Evolutionary conservation across 139 green algal genomes (phyloP).

Genomic region (Bryopsis sp.): DNA sequence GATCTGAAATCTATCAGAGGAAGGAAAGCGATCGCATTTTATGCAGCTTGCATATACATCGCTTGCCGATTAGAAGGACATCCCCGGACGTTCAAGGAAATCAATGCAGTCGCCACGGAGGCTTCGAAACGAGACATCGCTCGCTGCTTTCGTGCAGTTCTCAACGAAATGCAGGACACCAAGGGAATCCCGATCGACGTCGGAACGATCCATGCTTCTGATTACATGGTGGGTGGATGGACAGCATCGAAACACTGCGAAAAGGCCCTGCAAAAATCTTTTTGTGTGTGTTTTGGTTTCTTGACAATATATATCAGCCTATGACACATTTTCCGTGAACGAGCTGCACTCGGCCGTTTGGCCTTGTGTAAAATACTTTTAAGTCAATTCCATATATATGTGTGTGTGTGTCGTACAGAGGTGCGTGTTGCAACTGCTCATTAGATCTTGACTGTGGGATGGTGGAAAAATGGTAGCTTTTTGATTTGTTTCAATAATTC

Average conservation of each 20-base stretch:
- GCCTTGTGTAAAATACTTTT: too few relatives aligned
- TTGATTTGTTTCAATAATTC: too few relatives aligned
- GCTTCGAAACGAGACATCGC: slow-evolving; percentile 68
- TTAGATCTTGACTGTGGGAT: too few relatives aligned
- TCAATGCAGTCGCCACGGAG: slow-evolving; percentile 49
- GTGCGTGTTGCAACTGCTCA: too few relatives aligned
- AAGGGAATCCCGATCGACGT: slow-evolving; percentile 25
- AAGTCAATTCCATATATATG: too few relatives aligned
- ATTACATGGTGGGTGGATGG: slow-evolving; percentile 27
- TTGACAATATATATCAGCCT: too few relatives aligned
- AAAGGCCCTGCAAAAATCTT: not conserved
- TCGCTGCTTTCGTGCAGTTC: slow-evolving; percentile 51
- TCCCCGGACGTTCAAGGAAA: slow-evolving; percentile 85
- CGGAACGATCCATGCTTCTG: slow-evolving; percentile 22
- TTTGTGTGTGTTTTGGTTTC: too few relatives aligned
- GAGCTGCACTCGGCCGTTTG: too few relatives aligned
- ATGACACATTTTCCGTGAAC: too few relatives aligned
- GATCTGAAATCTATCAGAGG: slow-evolving; percentile 48
- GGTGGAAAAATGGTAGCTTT: too few relatives aligned
- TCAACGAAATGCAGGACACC: slow-evolving; percentile 28
- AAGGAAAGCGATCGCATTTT: slow-evolving; percentile 51
- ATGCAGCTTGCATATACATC: slow-evolving; percentile 76
- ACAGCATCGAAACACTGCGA: not conserved
- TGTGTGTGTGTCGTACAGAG: too few relatives aligned
- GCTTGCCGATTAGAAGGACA: slow-evolving; percentile 64